Evolutionary conservation across 768 basidiomycete genomes (phyloP), one percentile per base, ranked within the genome.

Genomic region (Phallus indusiatus): DNA sequence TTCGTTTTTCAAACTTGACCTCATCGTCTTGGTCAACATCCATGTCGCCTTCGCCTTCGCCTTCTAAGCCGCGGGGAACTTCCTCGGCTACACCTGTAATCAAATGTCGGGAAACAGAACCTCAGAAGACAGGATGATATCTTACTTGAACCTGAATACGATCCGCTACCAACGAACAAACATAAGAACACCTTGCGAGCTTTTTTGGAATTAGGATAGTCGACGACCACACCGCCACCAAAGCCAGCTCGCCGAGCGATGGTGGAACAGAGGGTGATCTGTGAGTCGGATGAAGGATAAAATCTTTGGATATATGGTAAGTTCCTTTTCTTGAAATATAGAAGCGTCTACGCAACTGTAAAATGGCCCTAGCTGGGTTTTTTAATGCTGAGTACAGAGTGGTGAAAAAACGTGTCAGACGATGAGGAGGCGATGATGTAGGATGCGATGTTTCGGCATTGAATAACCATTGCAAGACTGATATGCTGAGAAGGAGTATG

Each of bases 401-500:
- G 34, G 90, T 94, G 78, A 93, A 99, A 80, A 92, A 99, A 60
- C 84, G 88, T 62, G 77, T 84, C 58, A 86, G 81, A 65, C 84
- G 90, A 70, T 87, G 90, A 11, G 86, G 93, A 16, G 86, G 94
- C 50, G 91, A 94, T 59, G 90, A 94, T 51, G 85, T 92, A 59
- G 82, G 88, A 68, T 85, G 86, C 5, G 92, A 86, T 28, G 93
- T 89, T 70, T 98, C 96, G 22, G 95, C 94, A 70, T 97, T 99
- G 60, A 97, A 79, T 2, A 99, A 78, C 96, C 96, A 99, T 74
- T 99, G 96, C 5, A 99, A 76, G n/a, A 97, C 95, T 22, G 96
- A 99, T 66, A 99, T 89, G 68, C 95, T 98, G 67, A 2, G 17
- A 35, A 8, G 47, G 59, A 18, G 47, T 1, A 16, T 35, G 37